Evolutionary conservation across 495 filamentous ascomycete genomes (phyloP), one percentile per base, ranked within the genome.

Genomic region (Aspergillus egyptiacus): DNA sequence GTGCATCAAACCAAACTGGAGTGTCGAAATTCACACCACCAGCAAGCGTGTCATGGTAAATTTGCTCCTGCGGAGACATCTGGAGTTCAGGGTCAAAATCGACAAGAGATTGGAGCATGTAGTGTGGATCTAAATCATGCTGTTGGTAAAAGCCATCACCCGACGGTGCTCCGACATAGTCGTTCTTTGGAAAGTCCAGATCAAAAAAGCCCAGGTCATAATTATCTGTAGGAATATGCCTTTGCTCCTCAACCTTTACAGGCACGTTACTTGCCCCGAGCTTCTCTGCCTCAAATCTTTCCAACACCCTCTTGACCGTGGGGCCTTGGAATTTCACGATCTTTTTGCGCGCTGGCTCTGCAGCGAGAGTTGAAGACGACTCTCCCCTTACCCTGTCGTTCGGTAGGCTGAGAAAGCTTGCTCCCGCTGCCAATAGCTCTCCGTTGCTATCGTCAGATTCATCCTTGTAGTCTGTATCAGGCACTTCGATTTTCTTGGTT

Each of bases 401-500:
- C 0, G 54, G 59, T 15, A 48, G 38, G 3, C 53, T 46, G 6
- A 62, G 51, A 6, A 59, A 55, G 3, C 38, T 44, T 8, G 59
- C 59, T 2, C 54, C 56, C 6, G 54, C 40, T 3, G 56, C 46
- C 34, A 57, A 24, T 2, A 57, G 10, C 14, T 61, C 41, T 3
- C 28, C 30, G 3, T 50, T 9, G 22, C 32, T 42, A 28, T 24
- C 47, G 6, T 35, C 52, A 2, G 41, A 46, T 5, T 57, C 48
- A 1, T 54, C 40, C 25, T 42, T 39, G 35, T 15, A 1, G 9
- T 53, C 44, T 3, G 27, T 36, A 14, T 22, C n/a, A 14, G 40
- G 15, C 9, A 30, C 3, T 6, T 32, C 40, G 1, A 0, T 9
- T 3, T 31, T 20, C 11, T 18, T 25, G 20, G 27, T 18, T 32